A percentile compares a stretch with the other conserved stretches of the same genome.
Evolutionary conservation across 441 rosid species (phyloP).

Genomic region (Corymbia citriodora): DNA sequence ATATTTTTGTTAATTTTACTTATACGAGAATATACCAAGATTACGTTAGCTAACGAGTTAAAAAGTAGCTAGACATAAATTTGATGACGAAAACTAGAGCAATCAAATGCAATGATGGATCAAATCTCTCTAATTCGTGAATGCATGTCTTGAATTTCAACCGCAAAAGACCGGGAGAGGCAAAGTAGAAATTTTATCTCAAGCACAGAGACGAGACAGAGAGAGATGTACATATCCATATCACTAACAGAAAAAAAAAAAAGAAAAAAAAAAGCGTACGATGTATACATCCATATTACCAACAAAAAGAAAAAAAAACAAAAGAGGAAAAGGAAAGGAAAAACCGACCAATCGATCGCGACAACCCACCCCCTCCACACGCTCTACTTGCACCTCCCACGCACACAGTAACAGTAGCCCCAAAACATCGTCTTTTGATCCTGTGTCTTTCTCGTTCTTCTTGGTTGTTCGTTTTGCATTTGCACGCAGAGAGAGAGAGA

Average conservation of each 20-base stretch:
- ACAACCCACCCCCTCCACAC: neutral
- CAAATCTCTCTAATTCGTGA: neutral
- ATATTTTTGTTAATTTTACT: too few species aligned
- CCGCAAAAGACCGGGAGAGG: neutral
- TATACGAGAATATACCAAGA: too few species aligned
- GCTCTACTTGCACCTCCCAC: neutral
- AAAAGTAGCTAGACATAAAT: neutral
- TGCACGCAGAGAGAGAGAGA: neutral
- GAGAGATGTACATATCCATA: neutral
- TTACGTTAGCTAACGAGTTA: neutral
- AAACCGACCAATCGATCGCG: neutral
- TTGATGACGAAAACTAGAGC: neutral
- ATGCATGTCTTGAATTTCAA: neutral
- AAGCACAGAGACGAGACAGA: neutral
- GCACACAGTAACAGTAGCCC: neutral
- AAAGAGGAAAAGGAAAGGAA: neutral
- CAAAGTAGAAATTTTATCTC: neutral
- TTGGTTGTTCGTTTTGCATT: neutral
- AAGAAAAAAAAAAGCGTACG: neutral
- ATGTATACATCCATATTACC: neutral
- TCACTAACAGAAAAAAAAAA: neutral
- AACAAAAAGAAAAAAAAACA: neutral
- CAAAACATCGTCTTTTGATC: neutral
- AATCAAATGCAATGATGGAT: neutral
- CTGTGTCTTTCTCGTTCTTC: neutral